These are phyloP conservation scores for Alternaria sp. DNA, from an alignment of 2,329 filamentous ascomycete species.

Conservation along the genomic window DNA sequence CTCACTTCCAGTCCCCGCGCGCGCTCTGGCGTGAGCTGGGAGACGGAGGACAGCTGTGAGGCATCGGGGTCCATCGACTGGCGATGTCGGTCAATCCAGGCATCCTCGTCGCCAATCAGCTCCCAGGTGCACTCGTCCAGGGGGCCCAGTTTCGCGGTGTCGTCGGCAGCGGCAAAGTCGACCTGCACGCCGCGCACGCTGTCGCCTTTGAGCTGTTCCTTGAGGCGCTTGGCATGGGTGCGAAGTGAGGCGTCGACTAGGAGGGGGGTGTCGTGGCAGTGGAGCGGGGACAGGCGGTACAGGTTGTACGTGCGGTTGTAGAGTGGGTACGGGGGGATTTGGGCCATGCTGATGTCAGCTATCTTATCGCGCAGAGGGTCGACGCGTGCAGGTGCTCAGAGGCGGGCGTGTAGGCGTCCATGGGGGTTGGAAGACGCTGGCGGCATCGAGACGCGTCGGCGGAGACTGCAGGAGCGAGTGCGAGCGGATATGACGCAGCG, in stretches of 20 bases:
- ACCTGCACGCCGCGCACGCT: conserved; percentile 55
- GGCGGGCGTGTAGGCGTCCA: background rate
- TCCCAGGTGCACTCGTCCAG: conserved; percentile 57
- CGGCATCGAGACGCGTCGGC: conserved; percentile 5
- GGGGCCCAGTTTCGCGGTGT: conserved; percentile 54
- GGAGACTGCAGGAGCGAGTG: background rate
- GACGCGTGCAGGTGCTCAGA: background rate
- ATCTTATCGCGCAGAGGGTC: background rate
- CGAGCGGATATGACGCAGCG: conserved; percentile 19
- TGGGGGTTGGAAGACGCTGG: background rate
- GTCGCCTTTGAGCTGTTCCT: conserved; percentile 58
- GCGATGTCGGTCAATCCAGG: conserved; percentile 48
- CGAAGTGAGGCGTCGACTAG: conserved; percentile 49
- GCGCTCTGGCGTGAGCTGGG: conserved; percentile 19
- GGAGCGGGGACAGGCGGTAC: conserved; percentile 61
- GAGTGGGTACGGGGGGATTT: conserved; percentile 52
- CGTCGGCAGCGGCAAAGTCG: conserved; percentile 46
- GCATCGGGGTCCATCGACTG: conserved; percentile 43
- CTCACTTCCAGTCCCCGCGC: conserved; percentile 56
- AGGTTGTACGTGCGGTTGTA: conserved; percentile 62
- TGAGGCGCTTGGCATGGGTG: conserved; percentile 56
- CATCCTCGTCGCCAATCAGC: conserved; percentile 49
- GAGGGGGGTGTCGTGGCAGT: conserved; percentile 51
- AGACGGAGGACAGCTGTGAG: conserved; percentile 27
- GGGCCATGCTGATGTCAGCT: conserved; percentile 34